These are phyloP conservation scores for Agastache rugosa DNA, from an alignment of 257 asterid genomes.

Conservation along the genomic window DNA sequence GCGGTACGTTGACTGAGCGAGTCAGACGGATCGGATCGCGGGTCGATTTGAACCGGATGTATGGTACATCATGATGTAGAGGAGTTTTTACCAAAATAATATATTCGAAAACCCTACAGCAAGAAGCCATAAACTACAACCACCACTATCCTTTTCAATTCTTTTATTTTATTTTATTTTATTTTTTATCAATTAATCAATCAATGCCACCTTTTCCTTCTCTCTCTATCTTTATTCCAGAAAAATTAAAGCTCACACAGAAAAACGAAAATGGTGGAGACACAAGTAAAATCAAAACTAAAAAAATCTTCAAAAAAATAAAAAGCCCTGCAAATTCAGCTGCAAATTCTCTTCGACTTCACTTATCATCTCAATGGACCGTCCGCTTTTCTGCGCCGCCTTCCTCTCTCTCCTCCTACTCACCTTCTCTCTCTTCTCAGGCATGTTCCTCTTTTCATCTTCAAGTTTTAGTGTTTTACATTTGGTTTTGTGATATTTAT, in stretches of 20 bases:
- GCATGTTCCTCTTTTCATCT: slow-evolving; percentile 19
- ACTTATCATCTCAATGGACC: slow-evolving; percentile 43
- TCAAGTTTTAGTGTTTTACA: neutral
- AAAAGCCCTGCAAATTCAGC: slow-evolving; percentile 23
- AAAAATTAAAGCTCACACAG: slow-evolving; percentile 18
- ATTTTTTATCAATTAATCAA: neutral
- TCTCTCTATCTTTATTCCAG: slow-evolving; percentile 24
- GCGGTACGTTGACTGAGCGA: too few species aligned
- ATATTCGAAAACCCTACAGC: slow-evolving; percentile 37
- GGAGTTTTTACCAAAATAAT: too few species aligned
- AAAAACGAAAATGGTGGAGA: slow-evolving; percentile 18
- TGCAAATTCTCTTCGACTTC: neutral
- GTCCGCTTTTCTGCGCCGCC: slow-evolving; percentile 40
- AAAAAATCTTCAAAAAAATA: neutral
- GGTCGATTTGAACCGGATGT: too few species aligned
- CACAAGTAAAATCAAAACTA: neutral
- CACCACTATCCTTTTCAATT: neutral
- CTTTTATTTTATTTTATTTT: neutral
- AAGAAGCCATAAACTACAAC: slow-evolving; percentile 29
- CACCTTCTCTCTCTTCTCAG: slow-evolving; percentile 52
- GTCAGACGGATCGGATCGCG: too few species aligned
- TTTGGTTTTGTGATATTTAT: neutral
- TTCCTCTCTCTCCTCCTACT: slow-evolving; percentile 45
- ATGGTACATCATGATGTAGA: too few species aligned
- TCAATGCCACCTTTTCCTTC: slow-evolving; percentile 16